Base-by-base conservation (phyloP, 208 protist genomes). In the Porcisia hertigi region DNA sequence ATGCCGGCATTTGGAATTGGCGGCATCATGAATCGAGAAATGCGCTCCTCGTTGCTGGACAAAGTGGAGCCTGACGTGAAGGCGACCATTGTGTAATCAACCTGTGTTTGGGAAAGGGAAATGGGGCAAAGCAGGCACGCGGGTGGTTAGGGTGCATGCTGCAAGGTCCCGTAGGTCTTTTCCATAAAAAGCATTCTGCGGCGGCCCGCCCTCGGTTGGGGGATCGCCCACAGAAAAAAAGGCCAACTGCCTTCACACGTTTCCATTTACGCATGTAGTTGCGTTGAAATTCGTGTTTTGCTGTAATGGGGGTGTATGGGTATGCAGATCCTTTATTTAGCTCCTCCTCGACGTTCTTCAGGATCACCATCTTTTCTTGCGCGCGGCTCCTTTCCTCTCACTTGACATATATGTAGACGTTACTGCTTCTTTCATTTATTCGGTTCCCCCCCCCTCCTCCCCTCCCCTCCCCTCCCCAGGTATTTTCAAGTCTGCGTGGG, bases 11-110 rank as follows among this genome's bases (percentile, higher is more conserved):
- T 96, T 73, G 92, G 92, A 8, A 65, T 92, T 59, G 92, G 92
- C 30, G 92, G 88, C n/a, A 96, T 96, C 69, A 85, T 94, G 75
- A 96, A 96, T 75, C 89, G 90, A 47, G 72, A 93, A 65, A 73
- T 96, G 79, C 88, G 92, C 49, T 90, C 80, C n/a, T 70, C 79
- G 14, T 69, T 94, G 54, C 84, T 94, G 52, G 92, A 96, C 66
- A 86, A 79, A 45, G 92, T 85, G 9, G 91, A 95, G 62, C 86
- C 86, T 0, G 34, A 69, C 14, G 14, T 36, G 49, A 52, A 71
- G 62, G 60, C 64, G 60, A 52, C n/a, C 47, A 72, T 84, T 36
- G 62, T 14, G 30, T 66, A 59, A 71, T 55, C 7, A 12, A 49
- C 45, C 12, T 18, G 12, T 57, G n/a, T 41, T 16, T 7, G 11